Base-by-base conservation (phyloP, 139 green algal genomes). In the Zygnema circumcarinatum region DNA sequence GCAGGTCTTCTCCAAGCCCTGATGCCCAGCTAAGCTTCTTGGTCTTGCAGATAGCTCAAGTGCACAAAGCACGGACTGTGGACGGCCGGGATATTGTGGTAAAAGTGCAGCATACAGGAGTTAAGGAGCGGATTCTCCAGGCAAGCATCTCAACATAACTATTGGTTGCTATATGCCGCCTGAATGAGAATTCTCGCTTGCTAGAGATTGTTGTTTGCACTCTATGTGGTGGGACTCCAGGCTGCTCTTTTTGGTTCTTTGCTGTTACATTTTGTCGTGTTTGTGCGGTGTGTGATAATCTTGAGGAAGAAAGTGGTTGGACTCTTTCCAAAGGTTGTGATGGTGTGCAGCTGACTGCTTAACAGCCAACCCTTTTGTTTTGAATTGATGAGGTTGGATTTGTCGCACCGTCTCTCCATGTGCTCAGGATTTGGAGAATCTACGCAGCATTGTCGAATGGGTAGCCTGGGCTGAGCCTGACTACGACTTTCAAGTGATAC, bases 71-170 rank as follows among this genome's bases (percentile, higher is more conserved):
- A 2, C 76, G 69, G 2, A 85, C 97, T 72, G 29, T 31, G 73
- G 76, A 81, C 16, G 92, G 95, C 38, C 94, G 94, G 0, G 86
- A 96, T 1, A 94, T 98, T 73, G 97, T 99, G 79, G 95, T 99
- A 11, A 99, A 99, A 92, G 96, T 99, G 78, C 97, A 99, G 94
- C 94, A 97, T 38, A 95, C 95, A 0, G 96, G 95, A 35, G 92
- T 98, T 36, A 95, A 95, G 90, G 91, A 95, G 88, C 93, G 32
- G 32, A 90, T 91, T 33, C 87, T 89, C 47, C 84, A 88, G 83
- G 83, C 82, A 31, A 25, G 2, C 29, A 25, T 74, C 32, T n/a
- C 29, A 39, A 25, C 32, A 39, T 73, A 11, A 11, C 72, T 25
- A 33, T 72, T 72, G 54, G 25, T 79, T 21, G n/a, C n/a, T n/a